Evolutionary conservation across 441 rosid genomes (phyloP).

Genomic region (Syzygium syzygioides): DNA sequence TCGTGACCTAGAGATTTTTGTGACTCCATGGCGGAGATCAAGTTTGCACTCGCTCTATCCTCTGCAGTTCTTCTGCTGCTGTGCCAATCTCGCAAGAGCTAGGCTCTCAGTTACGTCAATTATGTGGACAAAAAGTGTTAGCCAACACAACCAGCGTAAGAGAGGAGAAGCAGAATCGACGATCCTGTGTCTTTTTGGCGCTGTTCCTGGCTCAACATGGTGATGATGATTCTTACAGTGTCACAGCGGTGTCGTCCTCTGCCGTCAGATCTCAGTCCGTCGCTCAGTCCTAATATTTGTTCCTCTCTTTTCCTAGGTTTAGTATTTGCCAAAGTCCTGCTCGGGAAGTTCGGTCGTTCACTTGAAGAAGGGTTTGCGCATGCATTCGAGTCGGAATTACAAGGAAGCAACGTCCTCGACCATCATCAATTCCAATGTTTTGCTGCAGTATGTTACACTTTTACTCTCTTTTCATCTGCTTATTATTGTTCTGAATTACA

Average conservation of each 20-base stretch:
- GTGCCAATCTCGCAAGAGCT: slow-evolving; percentile 5
- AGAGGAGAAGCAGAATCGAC: too few species aligned
- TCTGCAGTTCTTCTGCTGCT: slow-evolving; percentile 2
- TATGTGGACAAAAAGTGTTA: too few species aligned
- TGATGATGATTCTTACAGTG: too few species aligned
- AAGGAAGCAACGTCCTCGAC: background rate
- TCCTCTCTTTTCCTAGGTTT: slow-evolving; percentile 14
- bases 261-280: too few species aligned
- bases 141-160: too few species aligned
- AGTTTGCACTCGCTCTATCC: background rate
- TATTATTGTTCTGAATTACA: too few species aligned
- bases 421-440: too few species aligned
- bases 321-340: background rate
- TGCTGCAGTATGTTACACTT: too few species aligned
- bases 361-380: background rate
- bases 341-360: background rate
- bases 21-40: background rate
- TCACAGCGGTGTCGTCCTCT: too few species aligned
- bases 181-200: too few species aligned
- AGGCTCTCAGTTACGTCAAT: background rate
- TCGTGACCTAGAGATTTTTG: background rate
- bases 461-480: too few species aligned
- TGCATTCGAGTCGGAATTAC: background rate
- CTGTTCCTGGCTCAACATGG: too few species aligned
- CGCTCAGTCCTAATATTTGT: background rate